A percentile compares a stretch with the other conserved stretches of the same genome.
phyloP scores from a whole-genome alignment of 2,329 filamentous ascomycete species.

The Pseudogymnoascus sp. region DNA sequence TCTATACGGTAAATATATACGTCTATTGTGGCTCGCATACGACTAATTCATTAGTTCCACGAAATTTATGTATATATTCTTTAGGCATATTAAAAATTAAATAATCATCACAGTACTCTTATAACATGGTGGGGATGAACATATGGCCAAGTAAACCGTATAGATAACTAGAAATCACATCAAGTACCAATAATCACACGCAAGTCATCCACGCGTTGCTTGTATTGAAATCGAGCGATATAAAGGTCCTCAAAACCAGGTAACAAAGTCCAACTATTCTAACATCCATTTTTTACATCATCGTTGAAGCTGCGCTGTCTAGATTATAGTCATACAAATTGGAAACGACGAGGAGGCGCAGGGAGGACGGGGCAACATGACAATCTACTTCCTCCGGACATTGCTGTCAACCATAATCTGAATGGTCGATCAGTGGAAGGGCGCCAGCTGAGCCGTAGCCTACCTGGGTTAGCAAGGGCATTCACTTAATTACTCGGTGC shows the following conservation, averaged over 20 bases:
- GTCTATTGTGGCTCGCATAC: neutral
- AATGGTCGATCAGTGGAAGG: neutral
- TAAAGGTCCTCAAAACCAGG: neutral
- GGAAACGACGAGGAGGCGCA: neutral
- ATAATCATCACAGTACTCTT: too few species aligned
- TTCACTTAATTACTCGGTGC: neutral
- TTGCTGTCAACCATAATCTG: neutral
- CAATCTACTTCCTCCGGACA: neutral
- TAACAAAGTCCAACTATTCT: neutral
- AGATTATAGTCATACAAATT: constrained; percentile 7
- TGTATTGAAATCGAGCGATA: neutral
- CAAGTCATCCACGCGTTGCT: neutral
- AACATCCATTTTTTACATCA: constrained; percentile 3
- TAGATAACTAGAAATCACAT: neutral
- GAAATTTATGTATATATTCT: neutral
- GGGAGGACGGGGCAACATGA: neutral
- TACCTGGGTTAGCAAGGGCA: neutral
- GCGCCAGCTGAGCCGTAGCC: neutral
- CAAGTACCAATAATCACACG: neutral
- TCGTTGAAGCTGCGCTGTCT: neutral
- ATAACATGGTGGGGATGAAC: neutral
- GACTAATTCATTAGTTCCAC: neutral
- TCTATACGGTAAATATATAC: neutral
- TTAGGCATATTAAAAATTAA: neutral
- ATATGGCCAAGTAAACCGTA: neutral